phyloP scores from a whole-genome alignment of 2,329 filamentous ascomycete genomes.

The Sporothrix dimorphospora region DNA sequence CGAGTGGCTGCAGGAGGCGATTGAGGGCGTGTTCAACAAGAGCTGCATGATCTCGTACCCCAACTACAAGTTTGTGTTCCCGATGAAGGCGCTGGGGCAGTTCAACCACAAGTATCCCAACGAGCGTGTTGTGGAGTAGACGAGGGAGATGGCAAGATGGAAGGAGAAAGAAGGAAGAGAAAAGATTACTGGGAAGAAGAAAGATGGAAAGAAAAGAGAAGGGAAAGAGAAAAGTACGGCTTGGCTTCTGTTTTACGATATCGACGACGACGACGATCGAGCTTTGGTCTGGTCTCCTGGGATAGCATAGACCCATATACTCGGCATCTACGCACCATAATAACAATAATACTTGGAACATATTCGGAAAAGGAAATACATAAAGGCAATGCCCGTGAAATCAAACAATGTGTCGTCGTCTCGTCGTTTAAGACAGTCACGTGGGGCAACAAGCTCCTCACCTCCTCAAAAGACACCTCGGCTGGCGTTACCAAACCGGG shows the following conservation, averaged over 20 bases:
- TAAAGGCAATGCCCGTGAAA: neutral
- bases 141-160: neutral
- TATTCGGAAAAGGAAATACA: too few species aligned
- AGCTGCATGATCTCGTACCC: conserved; percentile 99
- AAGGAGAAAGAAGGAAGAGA: neutral
- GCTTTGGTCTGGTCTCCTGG: neutral
- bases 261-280: neutral
- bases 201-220: neutral
- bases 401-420: neutral
- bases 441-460: neutral
- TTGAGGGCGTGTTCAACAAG: conserved; percentile 99
- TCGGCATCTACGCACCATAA: neutral
- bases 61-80: conserved; percentile 98
- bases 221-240: neutral
- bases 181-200: neutral
- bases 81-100: conserved; percentile 91
- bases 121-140: conserved; percentile 51
- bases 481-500: conserved; percentile 11
- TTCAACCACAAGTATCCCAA: conserved; percentile 75
- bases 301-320: neutral
- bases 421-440: neutral
- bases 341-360: neutral
- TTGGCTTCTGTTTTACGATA: neutral
- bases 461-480: neutral
- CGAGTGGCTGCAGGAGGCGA: conserved; percentile 93